phyloP scores from a whole-genome alignment of 2,329 filamentous ascomycete genomes.

The Trichophyton simii region DNA sequence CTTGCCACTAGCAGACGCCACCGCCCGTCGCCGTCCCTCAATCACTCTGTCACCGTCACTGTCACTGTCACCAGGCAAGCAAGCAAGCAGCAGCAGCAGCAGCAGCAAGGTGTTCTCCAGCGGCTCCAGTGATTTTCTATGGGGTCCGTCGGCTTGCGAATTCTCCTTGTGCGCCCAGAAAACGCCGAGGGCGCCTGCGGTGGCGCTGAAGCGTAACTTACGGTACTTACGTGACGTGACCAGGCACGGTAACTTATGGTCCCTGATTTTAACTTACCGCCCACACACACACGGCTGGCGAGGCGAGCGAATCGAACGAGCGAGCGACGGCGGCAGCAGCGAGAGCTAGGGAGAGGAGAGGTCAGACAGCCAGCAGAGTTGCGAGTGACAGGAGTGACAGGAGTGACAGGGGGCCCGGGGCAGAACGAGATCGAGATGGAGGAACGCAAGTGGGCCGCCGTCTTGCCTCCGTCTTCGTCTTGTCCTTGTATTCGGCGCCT shows the following conservation, averaged over 20 bases:
- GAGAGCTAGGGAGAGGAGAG: too few relatives aligned
- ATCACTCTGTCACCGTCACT: too few relatives aligned
- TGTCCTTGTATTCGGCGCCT: too few relatives aligned
- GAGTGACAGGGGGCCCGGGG: background rate
- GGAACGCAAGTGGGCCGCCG: too few relatives aligned
- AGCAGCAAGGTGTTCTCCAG: too few relatives aligned
- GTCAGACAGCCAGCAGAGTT: too few relatives aligned
- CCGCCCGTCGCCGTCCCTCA: background rate
- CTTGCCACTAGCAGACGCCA: background rate
- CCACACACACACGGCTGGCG: background rate
- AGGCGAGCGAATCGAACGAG: background rate
- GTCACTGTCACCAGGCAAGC: too few relatives aligned
- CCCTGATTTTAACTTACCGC: background rate
- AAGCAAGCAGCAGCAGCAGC: too few relatives aligned
- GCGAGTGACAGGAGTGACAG: background rate
- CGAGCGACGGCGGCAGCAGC: background rate
- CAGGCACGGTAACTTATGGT: background rate
- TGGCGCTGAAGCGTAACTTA: background rate
- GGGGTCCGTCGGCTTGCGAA: background rate
- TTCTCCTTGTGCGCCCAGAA: background rate
- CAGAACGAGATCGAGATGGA: too few relatives aligned
- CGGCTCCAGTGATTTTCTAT: too few relatives aligned
- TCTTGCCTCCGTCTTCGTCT: too few relatives aligned
- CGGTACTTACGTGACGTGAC: conserved; percentile 1
- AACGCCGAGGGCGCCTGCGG: background rate